Evolutionary conservation across 208 protist species (phyloP).

Genomic region (Trypanosomatidae sp.): DNA sequence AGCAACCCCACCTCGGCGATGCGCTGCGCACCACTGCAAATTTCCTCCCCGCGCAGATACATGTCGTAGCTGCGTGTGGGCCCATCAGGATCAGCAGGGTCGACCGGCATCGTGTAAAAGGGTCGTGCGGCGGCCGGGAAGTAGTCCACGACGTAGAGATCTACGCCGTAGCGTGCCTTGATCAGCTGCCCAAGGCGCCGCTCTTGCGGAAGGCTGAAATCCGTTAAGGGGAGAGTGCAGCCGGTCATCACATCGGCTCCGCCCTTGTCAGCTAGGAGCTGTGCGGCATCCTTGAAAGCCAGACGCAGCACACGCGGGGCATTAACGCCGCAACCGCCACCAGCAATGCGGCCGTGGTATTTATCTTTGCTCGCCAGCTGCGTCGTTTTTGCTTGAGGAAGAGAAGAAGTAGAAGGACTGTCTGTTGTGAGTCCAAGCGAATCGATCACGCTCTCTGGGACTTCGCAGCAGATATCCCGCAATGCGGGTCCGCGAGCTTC

Average conservation of each 20-base stretch:
- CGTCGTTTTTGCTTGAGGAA: too few species aligned
- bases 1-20: conserved; percentile 91
- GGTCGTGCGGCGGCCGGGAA: too few species aligned
- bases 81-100: conserved; percentile 18
- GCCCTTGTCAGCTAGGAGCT: conserved; percentile 7
- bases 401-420: too few species aligned
- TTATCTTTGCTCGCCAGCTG: neutral
- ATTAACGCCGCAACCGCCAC: conserved; percentile 2
- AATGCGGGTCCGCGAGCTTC: neutral
- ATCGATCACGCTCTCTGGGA: conserved; percentile 6
- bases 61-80: conserved; percentile 96
- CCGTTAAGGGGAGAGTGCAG: conserved; percentile 35
- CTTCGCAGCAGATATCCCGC: conserved; percentile 25
- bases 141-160: too few species aligned
- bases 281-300: conserved; percentile 18
- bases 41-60: conserved; percentile 99
- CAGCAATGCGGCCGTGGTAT: conserved; percentile 21
- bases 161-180: conserved; percentile 95
- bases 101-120: conserved; percentile 99
- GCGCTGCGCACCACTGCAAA: conserved; percentile 99
- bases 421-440: conserved; percentile 8
- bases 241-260: neutral
- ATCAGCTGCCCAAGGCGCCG: conserved; percentile 94
- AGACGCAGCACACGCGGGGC: conserved; percentile 30
- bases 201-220: conserved; percentile 92